phyloP scores from a whole-genome alignment of 495 filamentous ascomycete genomes.

The Neurospora sp. region DNA sequence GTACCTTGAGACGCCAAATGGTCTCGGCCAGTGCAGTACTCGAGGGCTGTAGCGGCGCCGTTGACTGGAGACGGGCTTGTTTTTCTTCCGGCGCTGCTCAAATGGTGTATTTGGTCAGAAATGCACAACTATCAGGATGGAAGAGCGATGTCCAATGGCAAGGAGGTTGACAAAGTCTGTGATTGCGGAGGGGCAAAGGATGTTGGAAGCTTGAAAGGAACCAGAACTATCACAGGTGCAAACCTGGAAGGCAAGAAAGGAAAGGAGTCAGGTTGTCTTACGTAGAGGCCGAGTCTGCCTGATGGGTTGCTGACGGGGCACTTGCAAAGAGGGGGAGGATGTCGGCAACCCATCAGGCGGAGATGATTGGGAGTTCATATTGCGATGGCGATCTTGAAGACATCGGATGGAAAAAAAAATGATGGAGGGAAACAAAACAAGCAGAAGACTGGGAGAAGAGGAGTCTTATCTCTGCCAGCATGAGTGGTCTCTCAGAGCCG shows the following conservation, averaged over 20 bases:
- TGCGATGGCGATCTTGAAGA: neutral
- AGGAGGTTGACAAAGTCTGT: neutral
- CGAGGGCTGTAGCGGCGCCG: neutral
- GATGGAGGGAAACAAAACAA: neutral
- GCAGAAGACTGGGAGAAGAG: neutral
- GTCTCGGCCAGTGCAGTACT: neutral
- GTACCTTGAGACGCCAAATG: neutral
- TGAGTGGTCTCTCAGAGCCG: neutral
- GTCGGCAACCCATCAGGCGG: neutral
- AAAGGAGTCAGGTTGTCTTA: neutral
- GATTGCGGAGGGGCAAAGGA: neutral
- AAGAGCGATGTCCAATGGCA: neutral
- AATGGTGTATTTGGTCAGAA: neutral
- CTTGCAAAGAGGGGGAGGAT: neutral
- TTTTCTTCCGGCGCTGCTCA: neutral
- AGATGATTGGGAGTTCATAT: constrained; percentile 23
- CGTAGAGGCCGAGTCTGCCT: neutral
- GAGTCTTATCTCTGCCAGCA: neutral
- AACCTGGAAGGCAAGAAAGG: neutral
- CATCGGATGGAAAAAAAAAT: neutral
- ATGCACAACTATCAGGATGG: neutral
- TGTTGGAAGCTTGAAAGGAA: neutral
- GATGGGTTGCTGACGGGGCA: neutral
- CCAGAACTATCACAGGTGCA: neutral
- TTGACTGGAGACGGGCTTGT: neutral